Base-by-base conservation (phyloP, 768 basidiomycete species). In the Favolaschia claudopus region DNA sequence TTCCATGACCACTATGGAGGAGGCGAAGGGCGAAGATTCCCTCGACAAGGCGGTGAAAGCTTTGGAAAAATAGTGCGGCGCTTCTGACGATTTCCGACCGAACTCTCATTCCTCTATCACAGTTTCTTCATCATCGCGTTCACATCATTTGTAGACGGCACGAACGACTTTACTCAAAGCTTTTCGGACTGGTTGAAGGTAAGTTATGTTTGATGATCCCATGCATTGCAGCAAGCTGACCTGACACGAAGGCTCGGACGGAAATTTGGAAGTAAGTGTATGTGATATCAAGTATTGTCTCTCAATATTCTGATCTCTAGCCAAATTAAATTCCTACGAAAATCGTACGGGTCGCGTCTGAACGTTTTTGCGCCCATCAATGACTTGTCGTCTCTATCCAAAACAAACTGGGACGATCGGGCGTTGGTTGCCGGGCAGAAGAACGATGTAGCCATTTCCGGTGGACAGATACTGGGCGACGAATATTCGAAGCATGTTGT, bases 51-150 rank as follows among this genome's bases (percentile, higher is more conserved):
- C 92, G 19, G 82, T 82, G 10, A 89, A 88, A 67, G 85, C 92
- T 7, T 70, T 96, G 37, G 93, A 96, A 75, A 93, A 95, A 83
- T 96, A 95, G 93, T 93, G 64, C n/a, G 88, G 74, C 17, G 17
- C 28, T 62, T 3, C 31, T 15, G 32, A 39, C n/a, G 8, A n/a
- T 49, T 24, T 25, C 25, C 55, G 22, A 9, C 15, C n/a, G 4
- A 8, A 14, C 17, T 63, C 19, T 33, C 27, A 38, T 28, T 52
- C 25, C 48, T 19, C 50, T 15, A 45, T 40, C 3, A 10, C 55
- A 95, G 92, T 73, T 97, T 96, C 78, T 98, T 98, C 76, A 86
- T 95, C 65, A 91, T 99, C 58, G 92, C 91, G 0, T 99, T 98
- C 67, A 91, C 95, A 3, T 92, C 88, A 59, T 99, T 91, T 66